Percentiles rank a stretch among this genome's conserved stretches.
These are phyloP conservation scores for Erythrobasidium yunnanense DNA, from an alignment of 768 basidiomycete species.

Conservation along the genomic window DNA sequence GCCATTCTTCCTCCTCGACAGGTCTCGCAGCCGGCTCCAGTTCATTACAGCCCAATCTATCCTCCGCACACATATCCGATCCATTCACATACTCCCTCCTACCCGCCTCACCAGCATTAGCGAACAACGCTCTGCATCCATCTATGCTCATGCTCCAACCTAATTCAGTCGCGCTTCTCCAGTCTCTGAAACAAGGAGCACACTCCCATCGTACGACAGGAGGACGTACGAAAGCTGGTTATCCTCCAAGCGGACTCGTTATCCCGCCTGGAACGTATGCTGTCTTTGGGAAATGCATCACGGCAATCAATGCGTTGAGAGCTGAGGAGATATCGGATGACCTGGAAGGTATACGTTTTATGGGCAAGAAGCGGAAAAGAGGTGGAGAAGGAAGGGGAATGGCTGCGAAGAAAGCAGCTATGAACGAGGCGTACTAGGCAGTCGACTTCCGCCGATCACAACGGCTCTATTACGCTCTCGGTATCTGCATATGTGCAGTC, in stretches of 20 bases:
- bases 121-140: conserved; percentile 23
- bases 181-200: conserved; percentile 18
- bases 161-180: conserved; percentile 28
- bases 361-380: conserved; percentile 33
- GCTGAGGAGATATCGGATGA: conserved; percentile 39
- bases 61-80: conserved; percentile 31
- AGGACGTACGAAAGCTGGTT: conserved; percentile 32
- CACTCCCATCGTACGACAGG: conserved; percentile 32
- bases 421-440: background rate
- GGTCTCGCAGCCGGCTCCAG: background rate
- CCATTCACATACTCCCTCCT: conserved; percentile 35
- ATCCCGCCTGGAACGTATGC: conserved; percentile 35
- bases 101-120: conserved; percentile 19
- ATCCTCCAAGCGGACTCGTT: conserved; percentile 32
- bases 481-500: too few relatives aligned
- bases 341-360: conserved; percentile 35
- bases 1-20: conserved; percentile 8
- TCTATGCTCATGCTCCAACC: conserved; percentile 30
- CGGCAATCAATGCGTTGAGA: conserved; percentile 33
- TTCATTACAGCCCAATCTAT: conserved; percentile 1
- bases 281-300: conserved; percentile 37
- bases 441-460: too few relatives aligned
- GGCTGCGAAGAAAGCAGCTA: background rate
- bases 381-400: conserved; percentile 19
- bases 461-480: too few relatives aligned